These are phyloP conservation scores for Acorus gramineus DNA, from an alignment of 106 monocot genomes.

Conservation along the genomic window DNA sequence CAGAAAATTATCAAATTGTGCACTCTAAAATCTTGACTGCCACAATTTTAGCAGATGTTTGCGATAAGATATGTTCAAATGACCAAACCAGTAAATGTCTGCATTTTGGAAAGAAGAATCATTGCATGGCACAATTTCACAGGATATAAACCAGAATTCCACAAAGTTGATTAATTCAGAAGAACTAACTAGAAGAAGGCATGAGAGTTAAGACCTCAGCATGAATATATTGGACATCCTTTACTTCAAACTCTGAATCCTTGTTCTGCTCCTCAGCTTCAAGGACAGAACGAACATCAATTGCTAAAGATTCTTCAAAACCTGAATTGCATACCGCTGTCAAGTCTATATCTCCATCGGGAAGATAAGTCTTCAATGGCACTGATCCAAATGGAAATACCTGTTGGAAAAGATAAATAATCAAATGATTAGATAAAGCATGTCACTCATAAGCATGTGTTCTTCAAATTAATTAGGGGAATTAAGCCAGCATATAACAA, in stretches of 20 bases:
- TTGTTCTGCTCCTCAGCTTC: conserved; percentile 51
- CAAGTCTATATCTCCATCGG: conserved; percentile 95
- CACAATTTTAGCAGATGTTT: too few relatives aligned
- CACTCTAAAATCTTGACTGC: too few relatives aligned
- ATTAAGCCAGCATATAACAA: not conserved
- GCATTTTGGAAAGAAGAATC: too few relatives aligned
- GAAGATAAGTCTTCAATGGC: conserved; percentile 94
- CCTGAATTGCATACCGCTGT: conserved; percentile 46
- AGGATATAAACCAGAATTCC: too few relatives aligned
- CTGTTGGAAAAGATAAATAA: conserved; percentile 20
- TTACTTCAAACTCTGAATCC: conserved; percentile 65
- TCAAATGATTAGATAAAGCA: not conserved
- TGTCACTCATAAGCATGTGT: not conserved
- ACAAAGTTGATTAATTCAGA: not conserved
- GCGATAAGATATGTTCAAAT: too few relatives aligned
- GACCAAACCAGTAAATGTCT: too few relatives aligned
- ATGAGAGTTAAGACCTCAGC: conserved; percentile 53
- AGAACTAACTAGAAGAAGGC: not conserved
- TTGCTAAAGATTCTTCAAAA: conserved; percentile 40
- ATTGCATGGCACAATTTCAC: too few relatives aligned
- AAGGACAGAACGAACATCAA: conserved; percentile 41
- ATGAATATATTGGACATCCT: conserved; percentile 72
- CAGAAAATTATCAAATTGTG: too few relatives aligned
- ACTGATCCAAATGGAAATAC: conserved; percentile 89
- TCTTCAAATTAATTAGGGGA: not conserved